A percentile compares a stretch with the other conserved stretches of the same genome.
Conservation (phyloP, 768 basidiomycete genomes). For the Rhodotorula babjevae region DNA sequence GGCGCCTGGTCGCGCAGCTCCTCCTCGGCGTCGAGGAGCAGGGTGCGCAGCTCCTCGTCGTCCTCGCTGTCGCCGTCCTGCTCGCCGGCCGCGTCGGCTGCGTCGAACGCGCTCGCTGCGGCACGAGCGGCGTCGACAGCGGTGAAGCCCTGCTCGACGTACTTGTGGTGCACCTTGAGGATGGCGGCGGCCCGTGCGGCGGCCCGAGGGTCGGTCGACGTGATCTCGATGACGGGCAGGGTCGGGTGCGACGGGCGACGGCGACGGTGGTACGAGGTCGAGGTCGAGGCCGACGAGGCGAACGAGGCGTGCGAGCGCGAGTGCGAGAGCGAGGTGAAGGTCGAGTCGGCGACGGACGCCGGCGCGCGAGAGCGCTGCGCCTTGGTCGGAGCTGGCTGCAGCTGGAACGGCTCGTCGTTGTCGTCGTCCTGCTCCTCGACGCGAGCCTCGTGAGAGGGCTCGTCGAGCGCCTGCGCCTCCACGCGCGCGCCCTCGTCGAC, state of each 20-base stretch:
- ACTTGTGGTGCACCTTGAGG: slow-evolving; percentile 83
- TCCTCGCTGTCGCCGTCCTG: slow-evolving; percentile 22
- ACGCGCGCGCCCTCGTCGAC: not conserved
- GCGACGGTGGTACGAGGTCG: not conserved
- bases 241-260: slow-evolving; percentile 43
- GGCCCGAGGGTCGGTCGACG: slow-evolving; percentile 74
- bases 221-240: slow-evolving; percentile 67
- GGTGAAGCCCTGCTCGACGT: slow-evolving; percentile 62
- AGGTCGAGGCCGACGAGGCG: not conserved
- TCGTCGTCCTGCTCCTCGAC: not conserved
- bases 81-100: slow-evolving; percentile 48
- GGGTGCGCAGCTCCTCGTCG: slow-evolving; percentile 26
- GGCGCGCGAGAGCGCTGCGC: not conserved
- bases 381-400: not conserved
- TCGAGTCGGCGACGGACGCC: not conserved
- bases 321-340: not conserved
- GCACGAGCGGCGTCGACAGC: slow-evolving; percentile 44
- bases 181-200: slow-evolving; percentile 92
- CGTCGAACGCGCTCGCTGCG: not conserved
- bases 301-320: slow-evolving; percentile 8
- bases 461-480: not conserved
- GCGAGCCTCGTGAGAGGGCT: no score
- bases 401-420: slow-evolving; percentile 16
- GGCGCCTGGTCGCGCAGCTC: slow-evolving; percentile 12
- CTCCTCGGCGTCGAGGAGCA: slow-evolving; percentile 34